Evolutionary conservation across 495 filamentous ascomycete genomes (phyloP), one percentile per base, ranked within the genome.

Genomic region (Hypoxylon perforatum): DNA sequence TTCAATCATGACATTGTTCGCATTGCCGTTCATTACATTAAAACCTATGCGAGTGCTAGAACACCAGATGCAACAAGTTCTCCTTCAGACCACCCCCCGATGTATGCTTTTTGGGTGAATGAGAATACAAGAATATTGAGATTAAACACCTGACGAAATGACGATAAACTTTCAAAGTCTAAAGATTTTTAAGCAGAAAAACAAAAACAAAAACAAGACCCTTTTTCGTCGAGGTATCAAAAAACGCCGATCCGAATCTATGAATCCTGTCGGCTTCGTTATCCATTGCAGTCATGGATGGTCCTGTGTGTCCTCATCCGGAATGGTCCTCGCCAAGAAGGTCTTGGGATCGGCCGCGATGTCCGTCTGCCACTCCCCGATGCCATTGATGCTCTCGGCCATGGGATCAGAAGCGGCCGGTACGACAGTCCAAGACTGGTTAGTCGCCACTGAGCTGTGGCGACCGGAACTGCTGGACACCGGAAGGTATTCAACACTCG

Each of bases 361-460:
- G 35, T 52, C 65, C 21, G 60, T 57, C 41, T 55, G 56, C 61
- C 41, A 53, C 10, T 22, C 9, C 4, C 71, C 71, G 4, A 51
- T 38, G 6, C 23, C 50, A 19, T 41, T 25, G 62, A 74, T 25
- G 17, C 64, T 58, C 39, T 56, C 47, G 11, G 48, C 25, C 10
- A 36, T 11, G 19, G 49, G 23, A n/a, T 30, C 42, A 0, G 41
- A 25, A 1, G 41, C 30, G 14, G 57, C 25, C n/a, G 60, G 42
- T n/a, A 59, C 42, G 0, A 57, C 25, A 12, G 17, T 54, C 44
- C 39, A 65, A 3, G 64, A 61, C 48, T 56, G 46, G 38, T 15
- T 44, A 2, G 52, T 57, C 3, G 63, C 51, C 14, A 22, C 44
- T 19, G 65, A 53, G 12, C 35, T 22, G 14, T 25, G 45, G 18